These are phyloP conservation scores for Talaromyces albobiverticillius DNA, from an alignment of 2,329 filamentous ascomycete genomes.

Conservation along the genomic window DNA sequence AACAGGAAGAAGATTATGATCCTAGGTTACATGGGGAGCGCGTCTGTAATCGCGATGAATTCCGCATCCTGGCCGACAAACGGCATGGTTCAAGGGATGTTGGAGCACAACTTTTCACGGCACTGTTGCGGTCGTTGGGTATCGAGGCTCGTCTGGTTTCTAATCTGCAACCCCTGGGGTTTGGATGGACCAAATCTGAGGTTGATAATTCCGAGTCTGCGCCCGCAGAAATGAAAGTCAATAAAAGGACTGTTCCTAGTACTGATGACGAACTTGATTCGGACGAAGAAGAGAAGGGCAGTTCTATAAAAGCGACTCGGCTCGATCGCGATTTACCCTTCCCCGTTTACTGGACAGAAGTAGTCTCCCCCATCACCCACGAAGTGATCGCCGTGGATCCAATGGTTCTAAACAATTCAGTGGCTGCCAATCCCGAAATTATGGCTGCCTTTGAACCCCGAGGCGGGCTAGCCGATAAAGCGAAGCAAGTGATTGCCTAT, in stretches of 20 bases:
- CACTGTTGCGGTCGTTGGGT: constrained; percentile 73
- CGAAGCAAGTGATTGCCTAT: constrained; percentile 87
- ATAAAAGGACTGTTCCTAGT: constrained; percentile 18
- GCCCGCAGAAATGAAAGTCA: constrained; percentile 6
- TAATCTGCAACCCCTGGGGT: constrained; percentile 81
- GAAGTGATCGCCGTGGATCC: constrained; percentile 78
- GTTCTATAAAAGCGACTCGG: background rate
- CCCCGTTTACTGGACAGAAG: constrained; percentile 92
- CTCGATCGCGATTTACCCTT: constrained; percentile 77
- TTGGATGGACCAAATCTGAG: constrained; percentile 86
- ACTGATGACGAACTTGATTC: constrained; percentile 7
- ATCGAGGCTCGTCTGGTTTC: constrained; percentile 80
- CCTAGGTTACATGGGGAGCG: constrained; percentile 70
- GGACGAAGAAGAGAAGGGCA: constrained; percentile 12
- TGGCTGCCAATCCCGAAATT: constrained; percentile 70
- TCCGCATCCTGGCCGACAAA: constrained; percentile 64
- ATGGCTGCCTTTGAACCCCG: constrained; percentile 76
- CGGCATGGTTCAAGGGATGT: constrained; percentile 83
- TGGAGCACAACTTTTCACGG: constrained; percentile 85
- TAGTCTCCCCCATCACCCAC: constrained; percentile 75
- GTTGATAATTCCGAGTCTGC: constrained; percentile 57
- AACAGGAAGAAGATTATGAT: constrained; percentile 61
- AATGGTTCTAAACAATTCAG: constrained; percentile 61
- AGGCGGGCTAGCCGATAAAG: constrained; percentile 76
- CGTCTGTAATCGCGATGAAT: constrained; percentile 63